Evolutionary conservation across 768 basidiomycete genomes (phyloP), one percentile per base, ranked within the genome.

Genomic region (Tricholoma sp.): DNA sequence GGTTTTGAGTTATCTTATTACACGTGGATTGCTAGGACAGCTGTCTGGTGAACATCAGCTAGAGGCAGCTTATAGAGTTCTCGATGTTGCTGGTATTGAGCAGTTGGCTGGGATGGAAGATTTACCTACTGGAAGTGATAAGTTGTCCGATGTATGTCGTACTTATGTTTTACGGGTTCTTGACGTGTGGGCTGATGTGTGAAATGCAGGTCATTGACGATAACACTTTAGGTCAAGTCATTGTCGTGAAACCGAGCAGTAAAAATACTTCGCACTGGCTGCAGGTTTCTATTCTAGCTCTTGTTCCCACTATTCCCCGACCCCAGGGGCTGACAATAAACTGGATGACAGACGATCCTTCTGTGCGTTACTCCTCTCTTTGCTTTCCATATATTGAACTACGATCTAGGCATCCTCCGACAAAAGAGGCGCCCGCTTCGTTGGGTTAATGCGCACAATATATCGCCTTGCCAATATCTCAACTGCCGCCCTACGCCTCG

Each of bases 401-500:
- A 8, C 19, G 49, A 31, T 45, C 32, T n/a, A 63, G 64, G 50
- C 1, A 8, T 19, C 57, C 18, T 53, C 56, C 11, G 61, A 64
- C 39, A 63, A 66, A 12, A 56, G 68, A 32, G 71, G 73, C 12
- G 59, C 69, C 18, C 72, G 68, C 24, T 92, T 86, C 64, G 76
- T 86, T 21, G 64, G 69, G n/a, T 76, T 93, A 56, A 79, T 85
- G 71, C 80, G 84, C 29, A 67, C 72, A 11, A 69, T 93, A 4
- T 98, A 97, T 71, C 69, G 65, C 16, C 65, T 91, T 18, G 83
- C 83, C 6, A 92, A 87, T 63, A 75, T 78, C 0, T 79, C 83
- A 4, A 68, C 79, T 6, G 66, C 79, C 0, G 68, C 78, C 10
- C 73, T 77, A 0, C 68, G 77, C 3, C 69, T 92, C 7, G 78